Conservation (phyloP, 257 asterid species). For the Prunella vulgaris region DNA sequence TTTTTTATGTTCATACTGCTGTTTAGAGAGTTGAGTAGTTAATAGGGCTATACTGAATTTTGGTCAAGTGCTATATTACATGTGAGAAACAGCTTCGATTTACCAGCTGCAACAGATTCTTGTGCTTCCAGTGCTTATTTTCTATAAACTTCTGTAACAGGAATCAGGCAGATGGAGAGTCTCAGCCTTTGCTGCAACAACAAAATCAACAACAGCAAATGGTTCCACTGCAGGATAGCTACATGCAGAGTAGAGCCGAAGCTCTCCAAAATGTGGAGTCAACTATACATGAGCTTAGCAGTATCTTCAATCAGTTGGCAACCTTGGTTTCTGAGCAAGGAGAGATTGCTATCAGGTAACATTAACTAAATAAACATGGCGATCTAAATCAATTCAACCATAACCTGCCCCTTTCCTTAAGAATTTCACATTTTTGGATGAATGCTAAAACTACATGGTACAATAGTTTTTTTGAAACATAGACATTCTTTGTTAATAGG, state of each 20-base stretch:
- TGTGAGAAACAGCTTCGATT: not conserved
- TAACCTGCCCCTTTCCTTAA: not conserved
- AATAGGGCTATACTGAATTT: not conserved
- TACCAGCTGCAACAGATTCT: not conserved
- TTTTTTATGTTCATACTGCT: not conserved
- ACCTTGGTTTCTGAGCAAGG: conserved; percentile 96
- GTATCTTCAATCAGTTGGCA: conserved; percentile 85
- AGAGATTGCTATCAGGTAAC: conserved; percentile 84
- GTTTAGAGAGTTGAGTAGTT: conserved; percentile 2
- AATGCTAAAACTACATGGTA: not conserved
- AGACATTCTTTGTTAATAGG: conserved; percentile 39
- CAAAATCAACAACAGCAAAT: conserved; percentile 77
- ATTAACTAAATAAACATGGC: not conserved
- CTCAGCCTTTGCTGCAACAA: conserved; percentile 76
- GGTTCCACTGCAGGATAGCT: conserved; percentile 83
- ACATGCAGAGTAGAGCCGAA: conserved; percentile 96
- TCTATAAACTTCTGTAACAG: conserved; percentile 33
- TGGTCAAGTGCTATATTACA: not conserved
- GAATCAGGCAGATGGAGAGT: conserved; percentile 66
- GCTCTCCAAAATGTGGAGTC: conserved; percentile 94
- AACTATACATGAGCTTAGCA: conserved; percentile 83
- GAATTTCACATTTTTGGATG: not conserved
- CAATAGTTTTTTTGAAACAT: not conserved
- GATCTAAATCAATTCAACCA: not conserved
- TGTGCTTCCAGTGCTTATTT: conserved; percentile 15